phyloP scores from a whole-genome alignment of 2,329 filamentous ascomycete genomes.

The Cryphonectria naterciae region DNA sequence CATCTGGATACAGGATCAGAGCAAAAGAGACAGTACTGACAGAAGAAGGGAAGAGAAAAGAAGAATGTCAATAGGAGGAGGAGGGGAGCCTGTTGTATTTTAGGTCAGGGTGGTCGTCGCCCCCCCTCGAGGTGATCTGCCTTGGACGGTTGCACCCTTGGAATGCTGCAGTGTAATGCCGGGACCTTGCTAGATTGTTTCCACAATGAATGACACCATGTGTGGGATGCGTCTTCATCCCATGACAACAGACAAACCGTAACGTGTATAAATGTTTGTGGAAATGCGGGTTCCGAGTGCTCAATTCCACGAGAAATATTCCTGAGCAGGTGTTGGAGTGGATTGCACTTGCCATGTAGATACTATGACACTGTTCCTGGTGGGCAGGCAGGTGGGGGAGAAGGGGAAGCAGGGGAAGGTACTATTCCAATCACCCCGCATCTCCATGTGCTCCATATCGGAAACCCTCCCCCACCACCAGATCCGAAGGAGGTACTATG shows the following conservation, averaged over 20 bases:
- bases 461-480: background rate
- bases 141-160: background rate
- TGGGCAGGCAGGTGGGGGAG: background rate
- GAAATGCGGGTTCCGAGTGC: background rate
- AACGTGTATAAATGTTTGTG: background rate
- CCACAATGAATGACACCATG: background rate
- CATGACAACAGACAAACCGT: background rate
- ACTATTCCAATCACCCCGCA: background rate
- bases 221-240: background rate
- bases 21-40: background rate
- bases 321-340: background rate
- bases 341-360: background rate
- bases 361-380: background rate
- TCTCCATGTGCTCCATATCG: background rate
- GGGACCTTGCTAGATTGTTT: background rate
- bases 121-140: conserved; percentile 14
- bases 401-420: background rate
- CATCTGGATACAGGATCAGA: background rate
- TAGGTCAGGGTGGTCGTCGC: conserved; percentile 4
- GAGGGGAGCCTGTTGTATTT: conserved; percentile 4
- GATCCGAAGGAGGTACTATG: background rate
- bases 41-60: background rate
- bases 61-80: no score
- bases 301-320: background rate
- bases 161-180: background rate